Evolutionary conservation across 805 yeast species (phyloP).

Genomic region (Wickerhamomyces queroliae): DNA sequence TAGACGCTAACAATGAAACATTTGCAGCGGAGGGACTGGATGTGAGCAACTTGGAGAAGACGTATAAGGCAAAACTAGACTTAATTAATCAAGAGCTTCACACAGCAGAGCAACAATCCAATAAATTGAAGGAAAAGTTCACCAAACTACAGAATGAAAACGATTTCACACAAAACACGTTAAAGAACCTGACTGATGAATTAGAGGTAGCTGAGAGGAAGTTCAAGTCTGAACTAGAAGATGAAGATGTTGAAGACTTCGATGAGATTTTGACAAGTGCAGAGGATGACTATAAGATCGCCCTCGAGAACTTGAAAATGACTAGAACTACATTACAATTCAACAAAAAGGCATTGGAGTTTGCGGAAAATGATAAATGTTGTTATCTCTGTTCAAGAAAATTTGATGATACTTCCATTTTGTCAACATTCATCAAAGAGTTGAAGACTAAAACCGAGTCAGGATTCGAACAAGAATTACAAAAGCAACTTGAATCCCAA

Average conservation of each 20-base stretch:
- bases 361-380: slow-evolving; percentile 49
- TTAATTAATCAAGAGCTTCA: background rate
- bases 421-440: slow-evolving; percentile 22
- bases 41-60: slow-evolving; percentile 9
- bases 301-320: slow-evolving; percentile 62
- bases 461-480: slow-evolving; percentile 25
- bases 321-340: slow-evolving; percentile 64
- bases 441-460: slow-evolving; percentile 26
- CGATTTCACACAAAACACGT: slow-evolving; percentile 8
- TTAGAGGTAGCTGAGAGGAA: slow-evolving; percentile 7
- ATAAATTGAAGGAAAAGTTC: slow-evolving; percentile 9
- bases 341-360: slow-evolving; percentile 60
- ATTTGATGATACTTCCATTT: slow-evolving; percentile 38
- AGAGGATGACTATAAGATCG: slow-evolving; percentile 55
- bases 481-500: slow-evolving; percentile 26
- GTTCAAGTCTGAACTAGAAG: slow-evolving; percentile 18
- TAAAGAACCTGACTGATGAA: slow-evolving; percentile 5
- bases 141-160: slow-evolving; percentile 17
- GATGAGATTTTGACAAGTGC: slow-evolving; percentile 44
- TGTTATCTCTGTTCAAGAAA: slow-evolving; percentile 73
- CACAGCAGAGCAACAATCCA: slow-evolving; percentile 2
- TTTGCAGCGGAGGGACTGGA: slow-evolving; percentile 19
- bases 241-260: slow-evolving; percentile 42
- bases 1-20: slow-evolving; percentile 16
- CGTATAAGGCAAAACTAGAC: slow-evolving; percentile 7